Percentiles rank a stretch among this genome's conserved stretches.
Conservation (phyloP, 139 green algal genomes). For the Chlamydomonas applanata region DNA sequence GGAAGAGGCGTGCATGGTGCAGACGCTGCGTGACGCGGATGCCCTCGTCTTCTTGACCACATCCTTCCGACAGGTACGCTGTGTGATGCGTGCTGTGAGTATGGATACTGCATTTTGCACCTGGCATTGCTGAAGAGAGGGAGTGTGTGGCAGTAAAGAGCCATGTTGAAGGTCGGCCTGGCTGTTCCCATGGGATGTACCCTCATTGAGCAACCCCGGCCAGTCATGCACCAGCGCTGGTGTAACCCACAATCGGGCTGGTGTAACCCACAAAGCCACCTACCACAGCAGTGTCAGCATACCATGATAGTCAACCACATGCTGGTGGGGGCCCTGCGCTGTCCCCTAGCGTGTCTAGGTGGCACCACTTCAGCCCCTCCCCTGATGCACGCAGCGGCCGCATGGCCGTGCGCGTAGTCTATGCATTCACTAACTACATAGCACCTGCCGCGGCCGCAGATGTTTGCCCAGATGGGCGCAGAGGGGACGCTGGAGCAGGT, state of each 20-base stretch:
- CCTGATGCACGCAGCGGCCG: too few species aligned
- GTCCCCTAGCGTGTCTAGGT: not conserved
- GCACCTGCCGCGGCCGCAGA: not conserved
- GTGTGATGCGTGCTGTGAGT: not conserved
- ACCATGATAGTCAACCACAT: not conserved
- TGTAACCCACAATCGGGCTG: too few species aligned
- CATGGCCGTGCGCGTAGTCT: too few species aligned
- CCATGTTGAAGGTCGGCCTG: too few species aligned
- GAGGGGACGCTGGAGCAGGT: constrained; percentile 17
- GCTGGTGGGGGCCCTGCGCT: not conserved
- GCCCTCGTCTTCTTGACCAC: constrained; percentile 57
- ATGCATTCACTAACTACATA: too few species aligned
- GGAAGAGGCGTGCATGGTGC: constrained; percentile 43
- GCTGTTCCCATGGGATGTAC: too few species aligned
- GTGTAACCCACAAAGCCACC: too few species aligned
- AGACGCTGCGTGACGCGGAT: constrained; percentile 50
- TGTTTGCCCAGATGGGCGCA: constrained; percentile 13
- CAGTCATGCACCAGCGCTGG: too few species aligned
- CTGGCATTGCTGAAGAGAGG: not conserved
- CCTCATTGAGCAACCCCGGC: too few species aligned
- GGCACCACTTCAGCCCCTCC: too few species aligned
- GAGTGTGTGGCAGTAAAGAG: not conserved
- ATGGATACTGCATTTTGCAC: not conserved
- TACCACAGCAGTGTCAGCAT: too few species aligned
- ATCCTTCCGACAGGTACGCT: constrained; percentile 35